Evolutionary conservation across 176 grass and related monocot genomes (phyloP).

Genomic region (Cenchrus fungigraminus): DNA sequence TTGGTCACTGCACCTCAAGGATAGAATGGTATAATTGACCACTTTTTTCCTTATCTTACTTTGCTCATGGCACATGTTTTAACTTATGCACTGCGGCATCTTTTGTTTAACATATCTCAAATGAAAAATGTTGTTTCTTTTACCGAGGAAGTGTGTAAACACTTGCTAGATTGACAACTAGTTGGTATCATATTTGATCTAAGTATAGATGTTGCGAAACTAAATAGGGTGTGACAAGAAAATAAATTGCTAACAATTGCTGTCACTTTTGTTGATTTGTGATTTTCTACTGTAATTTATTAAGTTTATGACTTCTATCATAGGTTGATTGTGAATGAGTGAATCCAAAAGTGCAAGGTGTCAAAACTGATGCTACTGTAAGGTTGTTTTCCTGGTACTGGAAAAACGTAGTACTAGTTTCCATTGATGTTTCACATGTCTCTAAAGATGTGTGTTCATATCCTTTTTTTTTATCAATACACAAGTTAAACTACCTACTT

Average conservation of each 20-base stretch:
- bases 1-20: neutral
- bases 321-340: neutral
- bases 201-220: neutral
- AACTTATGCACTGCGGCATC: neutral
- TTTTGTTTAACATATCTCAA: neutral
- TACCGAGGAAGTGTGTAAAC: neutral
- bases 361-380: slow-evolving; percentile 19
- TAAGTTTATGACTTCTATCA: no score
- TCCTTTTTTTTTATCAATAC: neutral
- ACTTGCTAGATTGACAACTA: neutral
- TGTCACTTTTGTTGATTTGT: neutral
- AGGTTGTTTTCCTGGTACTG: neutral
- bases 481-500: neutral
- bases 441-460: neutral
- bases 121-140: neutral
- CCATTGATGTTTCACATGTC: neutral
- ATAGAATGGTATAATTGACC: neutral
- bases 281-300: neutral
- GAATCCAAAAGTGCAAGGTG: neutral
- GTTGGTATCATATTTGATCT: neutral
- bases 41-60: no score
- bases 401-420: neutral
- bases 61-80: neutral
- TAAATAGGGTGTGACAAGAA: neutral
- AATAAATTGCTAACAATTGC: neutral